Evolutionary conservation across 768 basidiomycete species (phyloP).

Genomic region (Podaxis rugospora): DNA sequence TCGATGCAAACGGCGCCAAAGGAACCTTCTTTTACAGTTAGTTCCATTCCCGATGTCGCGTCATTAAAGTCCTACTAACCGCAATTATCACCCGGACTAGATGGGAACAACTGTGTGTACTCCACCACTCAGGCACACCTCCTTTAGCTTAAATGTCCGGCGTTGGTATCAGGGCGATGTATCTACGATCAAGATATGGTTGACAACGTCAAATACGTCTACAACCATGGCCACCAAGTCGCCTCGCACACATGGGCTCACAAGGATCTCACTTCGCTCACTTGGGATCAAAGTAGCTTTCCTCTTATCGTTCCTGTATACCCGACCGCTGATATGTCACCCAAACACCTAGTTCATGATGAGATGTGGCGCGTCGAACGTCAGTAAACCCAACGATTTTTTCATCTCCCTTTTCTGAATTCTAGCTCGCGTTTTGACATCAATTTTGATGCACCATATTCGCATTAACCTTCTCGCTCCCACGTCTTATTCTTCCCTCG

Average conservation of each 20-base stretch:
- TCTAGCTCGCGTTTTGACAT: neutral
- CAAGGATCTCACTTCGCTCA: slow-evolving; percentile 26
- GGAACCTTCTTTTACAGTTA: slow-evolving; percentile 40
- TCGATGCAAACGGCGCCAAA: slow-evolving; percentile 30
- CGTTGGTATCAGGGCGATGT: slow-evolving; percentile 23
- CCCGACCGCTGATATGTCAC: neutral
- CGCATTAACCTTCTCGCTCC: neutral
- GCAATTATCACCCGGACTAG: slow-evolving; percentile 13
- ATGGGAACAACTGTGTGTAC: slow-evolving; percentile 34
- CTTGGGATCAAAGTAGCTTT: slow-evolving; percentile 26
- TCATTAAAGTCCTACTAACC: neutral
- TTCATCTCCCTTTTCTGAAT: neutral
- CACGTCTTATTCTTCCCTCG: neutral
- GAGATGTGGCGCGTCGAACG: slow-evolving; percentile 34
- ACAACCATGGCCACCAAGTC: slow-evolving; percentile 36
- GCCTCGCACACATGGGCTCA: slow-evolving; percentile 45
- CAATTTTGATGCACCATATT: neutral
- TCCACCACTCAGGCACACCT: neutral
- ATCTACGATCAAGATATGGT: slow-evolving; percentile 28
- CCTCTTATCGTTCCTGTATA: neutral
- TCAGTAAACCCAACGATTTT: slow-evolving; percentile 12
- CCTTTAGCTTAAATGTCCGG: neutral
- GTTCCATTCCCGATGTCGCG: slow-evolving; percentile 5
- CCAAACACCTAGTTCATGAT: slow-evolving; percentile 22
- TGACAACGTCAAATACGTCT: slow-evolving; percentile 30